These are phyloP conservation scores for Yarrowia divulgata DNA, from an alignment of 805 yeast genomes.

Conservation along the genomic window DNA sequence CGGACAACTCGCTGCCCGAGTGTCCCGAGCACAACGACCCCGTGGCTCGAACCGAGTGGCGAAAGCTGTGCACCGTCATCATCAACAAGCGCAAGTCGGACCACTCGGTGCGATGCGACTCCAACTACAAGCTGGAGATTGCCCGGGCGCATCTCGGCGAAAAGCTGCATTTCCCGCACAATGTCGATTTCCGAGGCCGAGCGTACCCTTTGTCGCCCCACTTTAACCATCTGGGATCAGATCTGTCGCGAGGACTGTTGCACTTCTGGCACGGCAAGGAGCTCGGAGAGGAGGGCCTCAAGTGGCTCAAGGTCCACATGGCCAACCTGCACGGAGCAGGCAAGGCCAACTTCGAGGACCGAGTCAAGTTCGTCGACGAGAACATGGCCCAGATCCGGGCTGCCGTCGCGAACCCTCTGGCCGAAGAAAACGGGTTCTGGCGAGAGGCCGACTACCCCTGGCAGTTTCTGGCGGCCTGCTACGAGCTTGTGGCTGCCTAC, in stretches of 20 bases:
- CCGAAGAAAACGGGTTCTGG: slow-evolving; percentile 61
- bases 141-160: slow-evolving; percentile 88
- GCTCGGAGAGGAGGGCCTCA: slow-evolving; percentile 60
- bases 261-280: slow-evolving; percentile 66
- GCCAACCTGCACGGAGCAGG: slow-evolving; percentile 67
- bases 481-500: slow-evolving; percentile 60
- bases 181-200: slow-evolving; percentile 68
- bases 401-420: slow-evolving; percentile 58
- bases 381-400: slow-evolving; percentile 55
- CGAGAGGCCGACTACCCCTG: slow-evolving; percentile 65
- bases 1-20: slow-evolving; percentile 58
- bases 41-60: slow-evolving; percentile 69
- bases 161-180: slow-evolving; percentile 66
- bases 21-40: slow-evolving; percentile 73
- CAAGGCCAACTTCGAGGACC: slow-evolving; percentile 60
- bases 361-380: slow-evolving; percentile 59
- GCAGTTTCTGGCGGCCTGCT: slow-evolving; percentile 65
- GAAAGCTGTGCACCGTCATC: slow-evolving; percentile 62
- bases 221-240: slow-evolving; percentile 68
- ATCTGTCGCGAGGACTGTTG: slow-evolving; percentile 64
- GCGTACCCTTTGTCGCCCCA: slow-evolving; percentile 72
- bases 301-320: slow-evolving; percentile 68
- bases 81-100: slow-evolving; percentile 68
- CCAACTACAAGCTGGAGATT: slow-evolving; percentile 91
- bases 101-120: slow-evolving; percentile 90